Percentiles rank a stretch among this genome's conserved stretches.
phyloP scores from a whole-genome alignment of 768 basidiomycete species.

The Butyriboletus loyo region DNA sequence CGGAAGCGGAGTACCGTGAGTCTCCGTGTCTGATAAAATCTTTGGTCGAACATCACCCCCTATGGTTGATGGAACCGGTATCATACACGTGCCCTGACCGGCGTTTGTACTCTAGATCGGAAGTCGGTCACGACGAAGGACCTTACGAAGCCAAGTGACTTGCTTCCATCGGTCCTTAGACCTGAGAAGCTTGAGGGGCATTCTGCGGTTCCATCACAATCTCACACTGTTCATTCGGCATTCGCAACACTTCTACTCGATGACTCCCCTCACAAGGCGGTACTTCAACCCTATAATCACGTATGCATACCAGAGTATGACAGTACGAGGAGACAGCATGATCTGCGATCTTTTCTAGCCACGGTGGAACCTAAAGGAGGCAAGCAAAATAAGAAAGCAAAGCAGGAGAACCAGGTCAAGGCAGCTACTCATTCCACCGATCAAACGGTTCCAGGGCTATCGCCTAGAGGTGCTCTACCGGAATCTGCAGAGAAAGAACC shows the following conservation, averaged over 20 bases:
- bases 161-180: constrained; percentile 24
- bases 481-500: constrained; percentile 15
- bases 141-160: constrained; percentile 64
- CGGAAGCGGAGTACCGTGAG: constrained; percentile 61
- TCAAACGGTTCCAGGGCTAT: neutral
- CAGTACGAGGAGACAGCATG: constrained; percentile 38
- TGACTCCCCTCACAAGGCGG: constrained; percentile 53
- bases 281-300: constrained; percentile 79
- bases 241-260: constrained; percentile 49
- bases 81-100: constrained; percentile 1
- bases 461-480: neutral
- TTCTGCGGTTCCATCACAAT: constrained; percentile 1
- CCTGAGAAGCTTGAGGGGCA: neutral
- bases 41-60: constrained; percentile 15
- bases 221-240: constrained; percentile 36
- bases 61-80: neutral
- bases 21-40: constrained; percentile 13
- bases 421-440: neutral
- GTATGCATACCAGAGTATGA: constrained; percentile 72
- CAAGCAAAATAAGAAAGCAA: constrained; percentile 6
- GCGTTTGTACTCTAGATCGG: constrained; percentile 4
- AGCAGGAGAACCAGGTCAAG: neutral
- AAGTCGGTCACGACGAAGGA: constrained; percentile 64
- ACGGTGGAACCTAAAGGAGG: constrained; percentile 12
- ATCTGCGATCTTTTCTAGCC: constrained; percentile 31